These are phyloP conservation scores for Mycena galopus DNA, from an alignment of 768 basidiomycete genomes.

Conservation along the genomic window DNA sequence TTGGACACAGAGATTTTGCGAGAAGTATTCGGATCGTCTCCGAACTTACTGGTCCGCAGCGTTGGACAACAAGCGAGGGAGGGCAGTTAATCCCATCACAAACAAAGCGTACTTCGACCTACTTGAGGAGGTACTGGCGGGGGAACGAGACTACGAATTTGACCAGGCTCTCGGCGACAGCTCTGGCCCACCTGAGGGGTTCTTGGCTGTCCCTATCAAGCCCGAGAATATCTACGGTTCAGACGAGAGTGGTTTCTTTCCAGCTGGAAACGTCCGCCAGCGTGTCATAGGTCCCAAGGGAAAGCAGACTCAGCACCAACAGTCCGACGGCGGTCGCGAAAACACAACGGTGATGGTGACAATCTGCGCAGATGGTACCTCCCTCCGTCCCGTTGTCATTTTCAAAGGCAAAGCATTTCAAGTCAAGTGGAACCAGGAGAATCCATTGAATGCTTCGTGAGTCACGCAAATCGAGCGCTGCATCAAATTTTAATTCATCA, in stretches of 20 bases:
- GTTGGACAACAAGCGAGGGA: too few species aligned
- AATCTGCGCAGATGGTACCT: conserved; percentile 5
- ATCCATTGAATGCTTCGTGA: conserved; percentile 13
- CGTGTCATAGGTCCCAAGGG: conserved; percentile 33
- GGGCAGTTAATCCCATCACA: too few species aligned
- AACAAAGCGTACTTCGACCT: too few species aligned
- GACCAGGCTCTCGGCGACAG: not conserved
- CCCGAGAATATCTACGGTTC: conserved; percentile 39
- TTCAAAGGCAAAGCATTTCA: conserved; percentile 30
- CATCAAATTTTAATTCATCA: not conserved
- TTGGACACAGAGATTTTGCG: too few species aligned
- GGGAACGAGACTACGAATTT: conserved; percentile 27
- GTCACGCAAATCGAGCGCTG: not conserved
- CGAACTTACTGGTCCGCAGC: too few species aligned
- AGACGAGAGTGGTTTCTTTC: conserved; percentile 42
- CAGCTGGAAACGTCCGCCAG: conserved; percentile 25
- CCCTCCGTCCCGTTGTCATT: conserved; percentile 11
- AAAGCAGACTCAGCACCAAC: conserved; percentile 12
- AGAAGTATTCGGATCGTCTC: too few species aligned
- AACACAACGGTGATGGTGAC: conserved; percentile 18
- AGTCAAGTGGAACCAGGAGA: conserved; percentile 21
- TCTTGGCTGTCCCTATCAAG: conserved; percentile 10
- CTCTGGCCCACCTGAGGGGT: not conserved
- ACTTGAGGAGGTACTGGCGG: conserved; percentile 21
- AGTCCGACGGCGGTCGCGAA: conserved; percentile 1